Base-by-base conservation (phyloP, 352 stramenopile genomes). In the Phytophthora citrophthora region DNA sequence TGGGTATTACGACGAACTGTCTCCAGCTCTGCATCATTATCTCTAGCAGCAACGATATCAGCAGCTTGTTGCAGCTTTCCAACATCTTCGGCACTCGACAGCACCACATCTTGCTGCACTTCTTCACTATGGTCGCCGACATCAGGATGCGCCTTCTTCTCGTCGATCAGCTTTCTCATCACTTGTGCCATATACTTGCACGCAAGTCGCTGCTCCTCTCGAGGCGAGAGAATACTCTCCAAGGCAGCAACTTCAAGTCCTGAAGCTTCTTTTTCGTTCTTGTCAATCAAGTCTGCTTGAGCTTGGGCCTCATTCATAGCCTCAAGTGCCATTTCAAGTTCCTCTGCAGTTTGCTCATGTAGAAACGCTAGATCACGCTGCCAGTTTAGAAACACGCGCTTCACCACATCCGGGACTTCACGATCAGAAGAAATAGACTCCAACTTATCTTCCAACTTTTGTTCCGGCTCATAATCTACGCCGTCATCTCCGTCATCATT, bases 351-450 rank as follows among this genome's bases (percentile, higher is more conserved):
- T 48, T 83, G 76, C 2, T 75, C 64, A 16, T 55, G 32, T 4
- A 88, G 43, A 47, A 88, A 88, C 15, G 46, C 59, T n/a, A 85
- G 45, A 48, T 88, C 78, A 15, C 76, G 65, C 13, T 65, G 44
- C 76, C 79, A 88, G 4, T 77, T 64, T 0, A 66, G 74, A 40
- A 88, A 88, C 9, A 83, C 71, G 4, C 74, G 71, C 61, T 86
- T 78, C 6, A 86, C 76, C 6, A 68, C 62, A 4, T 73, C 68
- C 0, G 78, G 75, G 10, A 79, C 70, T 5, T 51, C 53, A 23
- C 36, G 4, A 20, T 60, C 39, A 50, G 24, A 8, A 56, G 27
- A n/a, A 16, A 43, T 7, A 6, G 36, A 4, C 11, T 61, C 38
- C 13, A 12, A 40, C 20, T 64, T 64, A 8, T 41, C 13, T 41